Percentiles rank a stretch among this genome's conserved stretches.
phyloP scores from a whole-genome alignment of 176 grass and related monocot species.

The Cenchrus fungigraminus region DNA sequence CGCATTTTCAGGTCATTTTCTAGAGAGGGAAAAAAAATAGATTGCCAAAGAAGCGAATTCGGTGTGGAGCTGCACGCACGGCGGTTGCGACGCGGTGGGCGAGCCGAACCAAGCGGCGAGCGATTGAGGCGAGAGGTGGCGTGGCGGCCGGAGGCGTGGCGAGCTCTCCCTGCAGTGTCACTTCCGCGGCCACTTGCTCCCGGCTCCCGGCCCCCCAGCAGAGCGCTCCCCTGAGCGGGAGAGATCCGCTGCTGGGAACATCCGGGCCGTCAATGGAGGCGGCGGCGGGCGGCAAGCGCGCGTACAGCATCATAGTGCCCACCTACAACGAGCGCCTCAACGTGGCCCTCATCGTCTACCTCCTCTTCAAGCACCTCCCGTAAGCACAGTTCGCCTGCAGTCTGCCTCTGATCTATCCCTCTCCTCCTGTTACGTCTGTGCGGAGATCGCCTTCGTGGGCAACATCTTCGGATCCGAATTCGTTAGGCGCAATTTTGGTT shows the following conservation, averaged over 20 bases:
- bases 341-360: slow-evolving; percentile 81
- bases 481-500: neutral
- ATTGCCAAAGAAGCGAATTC: neutral
- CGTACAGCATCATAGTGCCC: slow-evolving; percentile 85
- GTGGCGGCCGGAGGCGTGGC: slow-evolving; percentile 49
- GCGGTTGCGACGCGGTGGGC: slow-evolving; percentile 26
- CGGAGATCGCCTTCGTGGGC: too few relatives aligned
- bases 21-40: neutral
- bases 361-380: slow-evolving; percentile 89
- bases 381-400: neutral
- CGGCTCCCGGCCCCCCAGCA: too few relatives aligned
- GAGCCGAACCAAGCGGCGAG: neutral
- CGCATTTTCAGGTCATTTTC: slow-evolving; percentile 41
- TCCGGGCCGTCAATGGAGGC: neutral
- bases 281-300: slow-evolving; percentile 28
- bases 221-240: too few relatives aligned
- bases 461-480: neutral
- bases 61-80: neutral
- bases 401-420: neutral
- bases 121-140: slow-evolving; percentile 16
- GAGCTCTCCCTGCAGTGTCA: too few relatives aligned
- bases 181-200: too few relatives aligned
- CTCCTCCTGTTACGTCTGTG: neutral
- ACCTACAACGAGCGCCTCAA: slow-evolving; percentile 98
- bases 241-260: too few relatives aligned